Conservation (phyloP, 768 basidiomycete species). For the Paxillus involutus region DNA sequence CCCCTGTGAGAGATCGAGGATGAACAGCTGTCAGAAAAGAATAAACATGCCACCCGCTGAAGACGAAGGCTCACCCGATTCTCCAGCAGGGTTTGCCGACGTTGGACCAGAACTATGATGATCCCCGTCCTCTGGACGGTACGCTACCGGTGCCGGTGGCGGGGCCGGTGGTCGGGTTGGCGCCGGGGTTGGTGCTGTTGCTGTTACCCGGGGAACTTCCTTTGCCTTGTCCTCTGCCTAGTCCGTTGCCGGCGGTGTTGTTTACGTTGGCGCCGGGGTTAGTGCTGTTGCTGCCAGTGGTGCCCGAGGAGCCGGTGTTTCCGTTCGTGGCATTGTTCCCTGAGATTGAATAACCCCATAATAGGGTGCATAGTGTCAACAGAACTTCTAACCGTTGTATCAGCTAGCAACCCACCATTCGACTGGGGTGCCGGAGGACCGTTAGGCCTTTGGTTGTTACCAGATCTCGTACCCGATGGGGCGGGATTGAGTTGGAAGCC, state of each 20-base stretch:
- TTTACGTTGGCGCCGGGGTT: background rate
- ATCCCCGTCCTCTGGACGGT: slow-evolving; percentile 7
- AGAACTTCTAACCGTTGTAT: slow-evolving; percentile 17
- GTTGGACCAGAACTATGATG: background rate
- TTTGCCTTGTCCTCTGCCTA: too few relatives aligned
- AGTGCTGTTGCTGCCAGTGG: background rate
- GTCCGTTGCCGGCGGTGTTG: too few relatives aligned
- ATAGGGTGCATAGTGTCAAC: slow-evolving; percentile 24
- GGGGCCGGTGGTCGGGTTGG: too few relatives aligned
- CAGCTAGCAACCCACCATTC: slow-evolving; percentile 32
- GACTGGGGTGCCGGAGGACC: slow-evolving; percentile 19
- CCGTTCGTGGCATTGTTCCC: background rate
- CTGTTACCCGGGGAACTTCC: background rate
- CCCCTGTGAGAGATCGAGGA: slow-evolving; percentile 27
- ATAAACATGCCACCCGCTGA: slow-evolving; percentile 24
- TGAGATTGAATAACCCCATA: slow-evolving; percentile 12
- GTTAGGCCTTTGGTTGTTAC: slow-evolving; percentile 20
- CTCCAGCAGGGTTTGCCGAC: slow-evolving; percentile 7
- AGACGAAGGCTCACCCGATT: slow-evolving; percentile 33
- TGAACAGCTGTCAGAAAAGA: slow-evolving; percentile 23
- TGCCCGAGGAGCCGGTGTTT: too few relatives aligned
- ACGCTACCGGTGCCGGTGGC: too few relatives aligned
- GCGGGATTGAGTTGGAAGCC: slow-evolving; percentile 2
- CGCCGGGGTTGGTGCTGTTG: background rate
- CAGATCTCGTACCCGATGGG: slow-evolving; percentile 15